Conservation (phyloP, 257 asterid species). For the Jasminum sambac region DNA sequence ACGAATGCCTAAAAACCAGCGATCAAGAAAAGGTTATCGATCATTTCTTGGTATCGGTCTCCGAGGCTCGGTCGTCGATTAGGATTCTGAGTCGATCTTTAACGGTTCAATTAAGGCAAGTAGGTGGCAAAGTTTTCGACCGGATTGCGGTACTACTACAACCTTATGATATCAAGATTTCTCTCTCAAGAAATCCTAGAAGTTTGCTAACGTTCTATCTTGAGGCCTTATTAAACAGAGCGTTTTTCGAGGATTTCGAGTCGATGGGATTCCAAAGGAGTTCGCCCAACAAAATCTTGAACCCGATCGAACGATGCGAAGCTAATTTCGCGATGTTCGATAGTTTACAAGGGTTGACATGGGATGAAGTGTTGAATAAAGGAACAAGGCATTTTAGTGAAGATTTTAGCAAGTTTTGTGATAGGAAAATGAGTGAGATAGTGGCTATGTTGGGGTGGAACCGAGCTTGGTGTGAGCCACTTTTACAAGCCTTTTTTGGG, state of each 20-base stretch:
- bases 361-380: constrained; percentile 83
- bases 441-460: constrained; percentile 94
- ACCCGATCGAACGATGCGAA: constrained; percentile 81
- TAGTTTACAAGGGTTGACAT: constrained; percentile 60
- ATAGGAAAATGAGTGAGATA: constrained; percentile 90
- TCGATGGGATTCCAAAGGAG: constrained; percentile 57
- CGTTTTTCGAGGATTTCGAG: constrained; percentile 79
- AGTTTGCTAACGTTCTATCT: constrained; percentile 50
- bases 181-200: constrained; percentile 68
- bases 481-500: constrained; percentile 79
- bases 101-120: constrained; percentile 54
- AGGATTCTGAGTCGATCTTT: constrained; percentile 61
- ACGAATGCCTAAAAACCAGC: constrained; percentile 43
- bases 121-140: constrained; percentile 65
- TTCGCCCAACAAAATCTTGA: constrained; percentile 44
- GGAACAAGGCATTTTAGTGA: constrained; percentile 88
- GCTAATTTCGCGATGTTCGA: constrained; percentile 62
- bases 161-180: constrained; percentile 72
- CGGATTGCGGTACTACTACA: constrained; percentile 64
- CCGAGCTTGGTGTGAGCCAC: constrained; percentile 95
- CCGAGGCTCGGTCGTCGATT: constrained; percentile 69
- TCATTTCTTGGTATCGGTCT: constrained; percentile 66
- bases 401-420: constrained; percentile 89
- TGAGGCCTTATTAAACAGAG: constrained; percentile 73
- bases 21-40: constrained; percentile 62